These are phyloP conservation scores for Magnusiomyces suaveolens DNA, from an alignment of 1,139 yeast species.

Conservation along the genomic window DNA sequence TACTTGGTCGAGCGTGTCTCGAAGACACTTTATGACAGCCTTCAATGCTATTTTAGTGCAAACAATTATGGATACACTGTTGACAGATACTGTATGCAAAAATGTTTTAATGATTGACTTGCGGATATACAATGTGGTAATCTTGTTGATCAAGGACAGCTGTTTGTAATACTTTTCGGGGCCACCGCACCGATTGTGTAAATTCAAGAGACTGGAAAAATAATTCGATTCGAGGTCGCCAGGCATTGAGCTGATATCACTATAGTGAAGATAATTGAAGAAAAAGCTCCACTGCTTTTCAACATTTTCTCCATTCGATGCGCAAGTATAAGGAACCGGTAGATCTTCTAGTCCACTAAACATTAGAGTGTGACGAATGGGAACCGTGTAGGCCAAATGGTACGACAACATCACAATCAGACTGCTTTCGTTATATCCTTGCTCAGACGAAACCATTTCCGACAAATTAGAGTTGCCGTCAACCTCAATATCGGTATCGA, in stretches of 20 bases:
- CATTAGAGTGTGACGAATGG: neutral
- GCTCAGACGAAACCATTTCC: neutral
- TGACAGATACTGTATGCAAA: neutral
- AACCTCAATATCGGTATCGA: neutral
- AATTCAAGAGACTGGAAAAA: neutral
- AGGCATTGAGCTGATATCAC: neutral
- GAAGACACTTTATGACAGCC: neutral
- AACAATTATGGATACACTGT: neutral
- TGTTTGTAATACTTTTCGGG: neutral
- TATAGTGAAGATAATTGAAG: neutral
- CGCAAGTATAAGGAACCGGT: neutral
- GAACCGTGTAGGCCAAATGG: neutral
- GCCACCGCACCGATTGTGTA: neutral
- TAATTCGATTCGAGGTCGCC: neutral
- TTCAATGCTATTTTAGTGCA: neutral
- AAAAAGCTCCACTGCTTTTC: neutral
- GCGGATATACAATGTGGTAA: neutral
- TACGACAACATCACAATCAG: neutral
- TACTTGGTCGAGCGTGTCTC: neutral
- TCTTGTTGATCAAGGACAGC: neutral
- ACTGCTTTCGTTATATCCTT: neutral
- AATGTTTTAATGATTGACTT: neutral
- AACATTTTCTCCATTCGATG: neutral
- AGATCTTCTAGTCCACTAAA: constrained; percentile 1
- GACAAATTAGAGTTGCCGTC: neutral